Evolutionary conservation across 108 stramenopile genomes (phyloP).

Genomic region (Pseudonitzschia pungens): DNA sequence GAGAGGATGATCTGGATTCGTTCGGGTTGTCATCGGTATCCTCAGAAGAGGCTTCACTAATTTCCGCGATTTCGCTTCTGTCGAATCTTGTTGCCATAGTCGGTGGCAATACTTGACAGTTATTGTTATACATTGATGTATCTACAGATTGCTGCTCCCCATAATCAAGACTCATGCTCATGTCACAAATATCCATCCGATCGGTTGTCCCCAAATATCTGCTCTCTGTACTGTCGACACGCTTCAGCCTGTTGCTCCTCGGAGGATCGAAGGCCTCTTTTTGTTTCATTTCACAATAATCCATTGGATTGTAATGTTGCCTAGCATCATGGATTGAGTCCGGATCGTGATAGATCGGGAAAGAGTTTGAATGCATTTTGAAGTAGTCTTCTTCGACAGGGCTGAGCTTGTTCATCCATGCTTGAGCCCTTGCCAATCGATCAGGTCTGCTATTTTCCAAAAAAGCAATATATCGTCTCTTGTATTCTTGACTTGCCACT

Average conservation of each 20-base stretch:
- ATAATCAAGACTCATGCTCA: conserved; percentile 29
- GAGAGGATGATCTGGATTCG: conserved; percentile 6
- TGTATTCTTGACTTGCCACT: conserved; percentile 32
- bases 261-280: conserved; percentile 16
- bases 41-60: conserved; percentile 12
- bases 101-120: neutral
- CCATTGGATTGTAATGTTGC: neutral
- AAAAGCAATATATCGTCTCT: conserved; percentile 30
- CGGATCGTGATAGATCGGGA: neutral
- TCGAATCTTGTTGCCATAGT: neutral
- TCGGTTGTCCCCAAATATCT: neutral
- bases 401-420: conserved; percentile 27
- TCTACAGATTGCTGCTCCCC: conserved; percentile 8
- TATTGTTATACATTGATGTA: neutral
- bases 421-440: conserved; percentile 15
- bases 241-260: neutral
- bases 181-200: conserved; percentile 25
- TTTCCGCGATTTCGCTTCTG: conserved; percentile 1
- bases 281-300: conserved; percentile 2
- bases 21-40: conserved; percentile 6
- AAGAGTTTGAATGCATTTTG: neutral
- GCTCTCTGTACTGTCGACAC: neutral
- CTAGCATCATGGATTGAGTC: neutral
- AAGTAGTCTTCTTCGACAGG: neutral
- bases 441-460: conserved; percentile 6